These are phyloP conservation scores for Pestalotiopsis sp. DNA, from an alignment of 2,329 filamentous ascomycete species.

Conservation along the genomic window DNA sequence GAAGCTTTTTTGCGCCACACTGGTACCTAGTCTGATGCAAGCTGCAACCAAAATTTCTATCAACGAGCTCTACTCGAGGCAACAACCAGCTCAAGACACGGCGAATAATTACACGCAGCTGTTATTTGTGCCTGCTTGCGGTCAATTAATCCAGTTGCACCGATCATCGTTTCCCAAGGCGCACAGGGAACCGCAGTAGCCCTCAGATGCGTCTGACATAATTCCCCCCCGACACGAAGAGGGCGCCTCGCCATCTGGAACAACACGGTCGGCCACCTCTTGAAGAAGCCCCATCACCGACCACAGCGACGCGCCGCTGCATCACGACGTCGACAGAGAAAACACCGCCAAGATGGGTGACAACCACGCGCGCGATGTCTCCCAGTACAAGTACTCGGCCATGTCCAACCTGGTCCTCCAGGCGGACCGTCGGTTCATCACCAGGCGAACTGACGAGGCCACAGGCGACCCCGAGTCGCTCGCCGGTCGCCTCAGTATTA, in stretches of 20 bases:
- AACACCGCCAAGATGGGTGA: slow-evolving; percentile 64
- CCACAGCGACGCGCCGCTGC: slow-evolving; percentile 15
- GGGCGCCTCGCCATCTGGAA: slow-evolving; percentile 29
- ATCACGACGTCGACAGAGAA: background rate
- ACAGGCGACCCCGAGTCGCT: slow-evolving; percentile 97
- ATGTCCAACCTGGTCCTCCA: slow-evolving; percentile 99
- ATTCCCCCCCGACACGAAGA: slow-evolving; percentile 15
- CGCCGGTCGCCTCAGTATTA: slow-evolving; percentile 88
- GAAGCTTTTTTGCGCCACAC: background rate
- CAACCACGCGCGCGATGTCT: slow-evolving; percentile 72
- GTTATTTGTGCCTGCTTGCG: background rate
- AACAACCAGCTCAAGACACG: slow-evolving; percentile 1
- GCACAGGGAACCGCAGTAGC: background rate
- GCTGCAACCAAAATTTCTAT: slow-evolving; percentile 12
- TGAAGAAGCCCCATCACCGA: slow-evolving; percentile 13
- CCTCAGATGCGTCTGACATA: slow-evolving; percentile 23
- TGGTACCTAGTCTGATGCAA: background rate
- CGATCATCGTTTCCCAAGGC: background rate
- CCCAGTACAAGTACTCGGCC: slow-evolving; percentile 98
- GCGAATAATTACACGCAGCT: background rate
- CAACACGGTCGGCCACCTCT: slow-evolving; percentile 25
- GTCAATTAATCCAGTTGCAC: too few species aligned
- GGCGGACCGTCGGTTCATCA: slow-evolving; percentile 95
- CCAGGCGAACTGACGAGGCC: slow-evolving; percentile 87
- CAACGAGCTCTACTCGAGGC: background rate